These are phyloP conservation scores for Candida manassasensis DNA, from an alignment of 805 yeast species.

Conservation along the genomic window DNA sequence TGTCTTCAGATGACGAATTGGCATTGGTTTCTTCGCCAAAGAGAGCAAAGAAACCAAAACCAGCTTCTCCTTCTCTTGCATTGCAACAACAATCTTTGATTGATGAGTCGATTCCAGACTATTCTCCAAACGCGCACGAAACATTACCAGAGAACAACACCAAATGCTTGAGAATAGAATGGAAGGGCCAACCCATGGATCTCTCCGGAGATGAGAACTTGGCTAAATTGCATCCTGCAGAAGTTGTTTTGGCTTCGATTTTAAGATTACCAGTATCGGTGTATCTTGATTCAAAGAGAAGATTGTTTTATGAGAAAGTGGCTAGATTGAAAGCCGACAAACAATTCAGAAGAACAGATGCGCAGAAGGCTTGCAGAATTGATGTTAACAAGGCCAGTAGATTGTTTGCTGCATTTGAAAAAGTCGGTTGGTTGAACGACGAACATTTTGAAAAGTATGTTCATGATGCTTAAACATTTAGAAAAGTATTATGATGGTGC, in stretches of 20 bases:
- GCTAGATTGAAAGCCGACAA: constrained; percentile 61
- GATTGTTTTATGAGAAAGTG: constrained; percentile 87
- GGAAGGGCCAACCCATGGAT: constrained; percentile 99
- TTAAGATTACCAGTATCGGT: constrained; percentile 83
- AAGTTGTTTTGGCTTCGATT: constrained; percentile 78
- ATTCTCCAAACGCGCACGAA: constrained; percentile 58
- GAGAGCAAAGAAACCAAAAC: constrained; percentile 24
- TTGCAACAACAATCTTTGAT: constrained; percentile 45
- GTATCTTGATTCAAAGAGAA: constrained; percentile 61
- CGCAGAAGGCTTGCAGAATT: constrained; percentile 95
- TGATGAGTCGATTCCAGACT: constrained; percentile 76
- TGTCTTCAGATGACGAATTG: constrained; percentile 10
- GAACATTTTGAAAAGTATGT: constrained; percentile 47
- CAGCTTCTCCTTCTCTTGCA: constrained; percentile 33
- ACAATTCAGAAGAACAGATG: constrained; percentile 94
- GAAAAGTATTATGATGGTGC: too few species aligned
- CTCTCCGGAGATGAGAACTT: constrained; percentile 71
- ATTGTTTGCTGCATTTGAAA: constrained; percentile 83
- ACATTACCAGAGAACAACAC: constrained; percentile 61
- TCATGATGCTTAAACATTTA: too few species aligned
- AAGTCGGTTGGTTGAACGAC: constrained; percentile 89
- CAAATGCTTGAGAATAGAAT: constrained; percentile 80
- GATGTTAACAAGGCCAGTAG: constrained; percentile 96
- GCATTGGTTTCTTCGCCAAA: constrained; percentile 13
- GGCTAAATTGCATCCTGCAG: constrained; percentile 83